Conservation (phyloP, 2,329 filamentous ascomycete species). For the Elsinoe perseae region DNA sequence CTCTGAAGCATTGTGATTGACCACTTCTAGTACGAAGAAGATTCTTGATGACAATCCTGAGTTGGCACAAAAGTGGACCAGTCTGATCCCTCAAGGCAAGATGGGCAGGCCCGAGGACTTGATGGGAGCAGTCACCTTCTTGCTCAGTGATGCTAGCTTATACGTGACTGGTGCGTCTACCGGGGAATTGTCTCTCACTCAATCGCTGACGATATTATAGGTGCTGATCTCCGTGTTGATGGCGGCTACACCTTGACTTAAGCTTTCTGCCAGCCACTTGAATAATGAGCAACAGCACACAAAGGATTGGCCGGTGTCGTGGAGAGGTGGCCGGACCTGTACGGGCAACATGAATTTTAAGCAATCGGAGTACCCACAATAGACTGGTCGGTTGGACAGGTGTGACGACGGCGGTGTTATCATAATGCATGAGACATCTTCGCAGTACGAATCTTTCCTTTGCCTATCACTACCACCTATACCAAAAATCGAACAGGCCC, state of each 20-base stretch:
- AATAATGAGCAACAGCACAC: background rate
- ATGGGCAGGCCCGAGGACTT: slow-evolving; percentile 87
- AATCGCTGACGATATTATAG: background rate
- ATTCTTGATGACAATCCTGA: slow-evolving; percentile 91
- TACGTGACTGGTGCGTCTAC: slow-evolving; percentile 57
- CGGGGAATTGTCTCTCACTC: background rate
- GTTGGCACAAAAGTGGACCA: slow-evolving; percentile 82
- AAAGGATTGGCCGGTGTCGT: background rate
- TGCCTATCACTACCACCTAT: too few species aligned
- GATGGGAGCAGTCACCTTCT: slow-evolving; percentile 85
- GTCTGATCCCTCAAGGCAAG: slow-evolving; percentile 82
- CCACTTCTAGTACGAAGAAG: slow-evolving; percentile 64
- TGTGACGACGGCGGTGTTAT: background rate
- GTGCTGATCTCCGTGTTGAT: slow-evolving; percentile 37
- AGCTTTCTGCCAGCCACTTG: background rate
- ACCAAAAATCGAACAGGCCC: background rate
- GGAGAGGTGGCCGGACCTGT: background rate
- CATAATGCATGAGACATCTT: background rate
- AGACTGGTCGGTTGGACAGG: background rate
- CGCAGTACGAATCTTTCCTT: background rate
- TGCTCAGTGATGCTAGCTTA: slow-evolving; percentile 68
- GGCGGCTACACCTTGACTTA: slow-evolving; percentile 37
- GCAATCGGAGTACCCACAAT: slow-evolving; percentile 1
- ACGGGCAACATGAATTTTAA: background rate
- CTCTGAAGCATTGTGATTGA: slow-evolving; percentile 15